These are phyloP conservation scores for Thraustotheca clavata DNA, from an alignment of 352 stramenopile genomes.

Conservation along the genomic window DNA sequence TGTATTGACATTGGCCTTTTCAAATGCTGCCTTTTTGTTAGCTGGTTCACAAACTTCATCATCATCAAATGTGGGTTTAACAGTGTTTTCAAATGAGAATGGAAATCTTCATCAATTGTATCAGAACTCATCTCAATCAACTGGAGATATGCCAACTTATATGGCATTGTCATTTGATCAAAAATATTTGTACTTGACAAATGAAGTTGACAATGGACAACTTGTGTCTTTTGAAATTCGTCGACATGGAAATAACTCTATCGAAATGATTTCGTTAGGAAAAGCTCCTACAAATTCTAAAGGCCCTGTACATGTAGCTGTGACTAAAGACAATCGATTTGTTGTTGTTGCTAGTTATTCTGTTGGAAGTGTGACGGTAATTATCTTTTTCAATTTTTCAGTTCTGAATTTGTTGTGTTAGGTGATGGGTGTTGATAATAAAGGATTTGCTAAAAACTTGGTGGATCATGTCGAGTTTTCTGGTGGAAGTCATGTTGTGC, in stretches of 20 bases:
- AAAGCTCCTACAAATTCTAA: conserved; percentile 3
- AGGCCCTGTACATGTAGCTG: conserved; percentile 13
- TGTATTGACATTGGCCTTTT: background rate
- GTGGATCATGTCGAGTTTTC: background rate
- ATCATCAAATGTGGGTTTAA: background rate
- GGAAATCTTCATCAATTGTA: background rate
- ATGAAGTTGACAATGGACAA: background rate
- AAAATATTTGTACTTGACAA: background rate
- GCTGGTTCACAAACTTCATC: background rate
- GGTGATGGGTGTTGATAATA: background rate
- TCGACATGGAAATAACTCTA: background rate
- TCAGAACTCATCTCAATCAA: background rate
- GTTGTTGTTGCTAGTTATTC: conserved; percentile 5
- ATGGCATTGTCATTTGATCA: background rate
- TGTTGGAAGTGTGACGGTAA: conserved; percentile 6
- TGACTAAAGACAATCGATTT: conserved; percentile 2
- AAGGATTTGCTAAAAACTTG: background rate
- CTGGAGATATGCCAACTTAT: background rate
- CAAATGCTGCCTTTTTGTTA: background rate
- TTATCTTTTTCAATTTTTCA: background rate
- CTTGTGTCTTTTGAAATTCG: background rate
- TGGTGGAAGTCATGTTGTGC: background rate
- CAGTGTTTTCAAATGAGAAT: background rate
- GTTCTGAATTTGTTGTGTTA: background rate
- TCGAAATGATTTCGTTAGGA: background rate